Conservation (phyloP, 2,329 filamentous ascomycete genomes). For the Eutypa lata region DNA sequence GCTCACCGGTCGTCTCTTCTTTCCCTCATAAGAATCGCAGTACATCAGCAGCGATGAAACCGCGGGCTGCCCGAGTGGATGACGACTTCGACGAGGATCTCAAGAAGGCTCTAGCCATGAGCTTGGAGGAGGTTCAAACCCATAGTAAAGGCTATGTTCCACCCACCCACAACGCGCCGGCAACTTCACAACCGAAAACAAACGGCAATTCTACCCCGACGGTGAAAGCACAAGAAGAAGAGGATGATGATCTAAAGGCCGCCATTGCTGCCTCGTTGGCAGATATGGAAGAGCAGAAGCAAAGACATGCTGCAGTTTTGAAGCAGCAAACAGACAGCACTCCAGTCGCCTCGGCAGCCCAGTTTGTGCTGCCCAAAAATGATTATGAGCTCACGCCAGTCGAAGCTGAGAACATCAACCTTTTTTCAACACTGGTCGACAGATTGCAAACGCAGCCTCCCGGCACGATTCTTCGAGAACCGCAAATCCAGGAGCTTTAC, state of each 20-base stretch:
- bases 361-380: slow-evolving; percentile 70
- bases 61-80: slow-evolving; percentile 81
- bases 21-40: slow-evolving; percentile 62
- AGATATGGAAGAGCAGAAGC: slow-evolving; percentile 98
- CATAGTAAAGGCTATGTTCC: slow-evolving; percentile 72
- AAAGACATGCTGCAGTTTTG: slow-evolving; percentile 77
- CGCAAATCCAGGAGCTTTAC: slow-evolving; percentile 96
- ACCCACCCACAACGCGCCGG: slow-evolving; percentile 39
- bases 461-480: slow-evolving; percentile 92
- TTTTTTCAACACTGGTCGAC: slow-evolving; percentile 92
- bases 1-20: slow-evolving; percentile 42
- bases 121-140: slow-evolving; percentile 84
- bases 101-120: slow-evolving; percentile 93
- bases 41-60: slow-evolving; percentile 72
- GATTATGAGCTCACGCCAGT: slow-evolving; percentile 92
- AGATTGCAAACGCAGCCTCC: slow-evolving; percentile 91
- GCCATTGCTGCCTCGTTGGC: slow-evolving; percentile 92
- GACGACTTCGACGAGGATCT: slow-evolving; percentile 93
- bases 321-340: slow-evolving; percentile 70
- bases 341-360: slow-evolving; percentile 45
- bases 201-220: slow-evolving; percentile 32
- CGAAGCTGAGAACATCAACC: slow-evolving; percentile 95
- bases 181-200: slow-evolving; percentile 26
- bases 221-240: slow-evolving; percentile 65
- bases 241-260: slow-evolving; percentile 89